phyloP scores from a whole-genome alignment of 2,329 filamentous ascomycete species.

The Fusarium tjaetaba region DNA sequence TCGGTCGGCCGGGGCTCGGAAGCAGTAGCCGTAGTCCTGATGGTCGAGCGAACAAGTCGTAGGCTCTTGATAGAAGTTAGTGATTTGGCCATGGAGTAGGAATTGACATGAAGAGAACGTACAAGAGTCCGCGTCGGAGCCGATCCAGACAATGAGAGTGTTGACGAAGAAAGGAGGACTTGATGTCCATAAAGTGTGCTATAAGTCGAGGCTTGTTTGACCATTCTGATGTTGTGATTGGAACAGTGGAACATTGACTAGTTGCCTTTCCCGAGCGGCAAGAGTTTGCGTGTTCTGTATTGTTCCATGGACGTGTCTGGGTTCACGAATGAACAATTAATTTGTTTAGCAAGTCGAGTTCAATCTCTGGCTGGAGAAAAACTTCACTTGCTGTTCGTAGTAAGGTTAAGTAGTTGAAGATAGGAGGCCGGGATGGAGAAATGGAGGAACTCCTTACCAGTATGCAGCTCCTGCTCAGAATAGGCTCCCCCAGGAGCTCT shows the following conservation, averaged over 20 bases:
- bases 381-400: fast-evolving
- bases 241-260: not conserved
- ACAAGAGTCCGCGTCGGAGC: not conserved
- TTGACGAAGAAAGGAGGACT: not conserved
- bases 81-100: no score
- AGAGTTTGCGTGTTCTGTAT: no score
- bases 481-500: not conserved
- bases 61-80: not conserved
- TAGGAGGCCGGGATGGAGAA: no score
- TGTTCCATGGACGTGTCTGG: not conserved
- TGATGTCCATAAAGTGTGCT: not conserved
- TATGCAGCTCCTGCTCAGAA: not conserved
- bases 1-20: not conserved
- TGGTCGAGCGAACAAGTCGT: not conserved
- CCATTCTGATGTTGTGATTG: not conserved
- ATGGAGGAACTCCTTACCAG: not conserved
- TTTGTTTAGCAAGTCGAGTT: not conserved
- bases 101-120: not conserved
- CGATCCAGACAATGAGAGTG: not conserved
- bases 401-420: no score
- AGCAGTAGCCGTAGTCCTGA: not conserved
- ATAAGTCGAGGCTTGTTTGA: not conserved
- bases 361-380: no score
- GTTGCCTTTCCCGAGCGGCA: not conserved
- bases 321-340: not conserved